phyloP scores from a whole-genome alignment of 2,329 filamentous ascomycete genomes.

The Botryotinia calthae region DNA sequence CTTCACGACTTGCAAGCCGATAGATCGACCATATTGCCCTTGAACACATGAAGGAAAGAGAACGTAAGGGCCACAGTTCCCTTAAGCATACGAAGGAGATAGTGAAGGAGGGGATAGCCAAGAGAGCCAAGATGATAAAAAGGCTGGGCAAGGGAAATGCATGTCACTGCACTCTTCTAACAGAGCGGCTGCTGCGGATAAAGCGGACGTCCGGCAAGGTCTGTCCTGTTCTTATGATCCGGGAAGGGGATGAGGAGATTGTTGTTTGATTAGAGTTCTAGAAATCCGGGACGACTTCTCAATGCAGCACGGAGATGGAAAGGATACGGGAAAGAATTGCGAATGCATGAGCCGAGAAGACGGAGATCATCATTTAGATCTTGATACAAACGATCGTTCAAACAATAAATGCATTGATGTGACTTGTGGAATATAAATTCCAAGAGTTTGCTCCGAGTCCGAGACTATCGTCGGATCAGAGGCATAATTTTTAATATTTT shows the following conservation, averaged over 20 bases:
- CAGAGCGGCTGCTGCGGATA: neutral
- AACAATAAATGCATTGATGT: neutral
- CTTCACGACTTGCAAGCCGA: neutral
- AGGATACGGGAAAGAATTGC: conserved; percentile 4
- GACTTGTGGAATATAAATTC: neutral
- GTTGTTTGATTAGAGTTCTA: conserved; percentile 10
- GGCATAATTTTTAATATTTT: neutral
- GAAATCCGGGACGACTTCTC: neutral
- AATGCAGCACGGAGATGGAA: conserved; percentile 10
- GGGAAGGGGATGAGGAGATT: neutral
- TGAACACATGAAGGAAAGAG: neutral
- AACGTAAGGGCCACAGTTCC: neutral
- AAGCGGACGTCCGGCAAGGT: neutral
- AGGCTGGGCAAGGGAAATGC: neutral
- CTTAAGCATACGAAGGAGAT: neutral
- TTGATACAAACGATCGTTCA: conserved; percentile 3
- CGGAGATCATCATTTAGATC: conserved; percentile 13
- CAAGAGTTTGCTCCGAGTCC: neutral
- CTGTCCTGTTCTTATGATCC: neutral
- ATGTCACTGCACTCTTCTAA: neutral
- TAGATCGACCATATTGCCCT: neutral
- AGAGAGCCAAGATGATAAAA: conserved; percentile 4
- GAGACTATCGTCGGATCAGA: neutral
- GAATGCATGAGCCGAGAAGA: conserved; percentile 1
- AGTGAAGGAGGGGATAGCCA: neutral